Conservation (phyloP, 164 flowering plant genomes). For the Vitis riparia region DNA sequence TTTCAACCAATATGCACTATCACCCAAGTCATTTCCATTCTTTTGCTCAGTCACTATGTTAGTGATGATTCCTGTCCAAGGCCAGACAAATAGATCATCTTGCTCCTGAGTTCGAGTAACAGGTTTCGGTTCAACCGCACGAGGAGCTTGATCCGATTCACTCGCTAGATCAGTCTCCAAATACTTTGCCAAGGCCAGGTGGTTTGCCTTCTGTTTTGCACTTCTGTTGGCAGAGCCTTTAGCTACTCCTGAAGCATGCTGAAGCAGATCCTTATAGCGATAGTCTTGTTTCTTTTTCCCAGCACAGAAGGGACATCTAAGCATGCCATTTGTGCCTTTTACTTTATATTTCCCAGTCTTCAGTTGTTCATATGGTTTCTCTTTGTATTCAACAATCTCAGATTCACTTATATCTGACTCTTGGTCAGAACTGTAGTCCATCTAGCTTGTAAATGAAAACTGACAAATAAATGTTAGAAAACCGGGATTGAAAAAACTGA, state of each 20-base stretch:
- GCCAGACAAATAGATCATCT: constrained; percentile 59
- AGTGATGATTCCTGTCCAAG: constrained; percentile 70
- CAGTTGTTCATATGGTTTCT: constrained; percentile 59
- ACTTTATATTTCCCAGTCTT: constrained; percentile 47
- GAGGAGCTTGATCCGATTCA: constrained; percentile 25
- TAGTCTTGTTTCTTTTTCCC: constrained; percentile 92
- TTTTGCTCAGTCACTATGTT: constrained; percentile 31
- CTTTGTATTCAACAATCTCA: constrained; percentile 52
- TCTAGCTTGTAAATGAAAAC: constrained; percentile 5
- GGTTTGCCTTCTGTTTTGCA: constrained; percentile 70
- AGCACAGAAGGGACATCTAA: constrained; percentile 83
- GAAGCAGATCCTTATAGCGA: constrained; percentile 68
- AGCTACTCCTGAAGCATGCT: constrained; percentile 80
- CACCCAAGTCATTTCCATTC: constrained; percentile 15
- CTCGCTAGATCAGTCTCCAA: constrained; percentile 50
- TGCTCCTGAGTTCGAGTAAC: constrained; percentile 26
- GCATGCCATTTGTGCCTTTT: constrained; percentile 36
- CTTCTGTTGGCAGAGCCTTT: constrained; percentile 67
- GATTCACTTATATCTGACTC: constrained; percentile 90
- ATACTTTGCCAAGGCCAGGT: constrained; percentile 69
- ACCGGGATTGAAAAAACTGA: no score
- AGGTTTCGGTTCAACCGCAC: constrained; percentile 25
- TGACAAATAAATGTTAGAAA: no score
- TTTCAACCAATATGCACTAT: constrained; percentile 35
- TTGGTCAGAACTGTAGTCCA: constrained; percentile 65